Evolutionary conservation across 805 yeast species (phyloP).

Genomic region (Limtongozyma cylindracea): DNA sequence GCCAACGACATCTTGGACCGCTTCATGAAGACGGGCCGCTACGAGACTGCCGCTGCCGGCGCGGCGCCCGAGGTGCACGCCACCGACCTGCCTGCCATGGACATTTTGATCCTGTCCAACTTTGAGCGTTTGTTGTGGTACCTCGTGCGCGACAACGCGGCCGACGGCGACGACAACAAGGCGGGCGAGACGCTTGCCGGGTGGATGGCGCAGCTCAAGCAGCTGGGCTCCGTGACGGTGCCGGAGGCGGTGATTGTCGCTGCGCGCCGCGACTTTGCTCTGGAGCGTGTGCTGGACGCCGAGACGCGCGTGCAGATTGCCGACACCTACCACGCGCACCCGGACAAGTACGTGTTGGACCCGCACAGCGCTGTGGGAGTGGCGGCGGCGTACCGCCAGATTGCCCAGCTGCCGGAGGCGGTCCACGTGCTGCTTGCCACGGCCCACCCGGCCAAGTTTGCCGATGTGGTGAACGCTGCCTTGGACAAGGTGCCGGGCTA

Average conservation of each 20-base stretch:
- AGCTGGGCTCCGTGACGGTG: conserved; percentile 53
- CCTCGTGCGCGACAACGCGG: conserved; percentile 35
- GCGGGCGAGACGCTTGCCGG: conserved; percentile 50
- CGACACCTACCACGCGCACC: conserved; percentile 29
- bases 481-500: conserved; percentile 40
- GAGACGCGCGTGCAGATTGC: conserved; percentile 67
- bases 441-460: conserved; percentile 97
- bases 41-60: conserved; percentile 42
- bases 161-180: conserved; percentile 20
- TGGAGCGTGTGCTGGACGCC: conserved; percentile 57
- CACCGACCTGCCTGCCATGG: conserved; percentile 96
- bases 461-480: conserved; percentile 83
- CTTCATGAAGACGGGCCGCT: conserved; percentile 67
- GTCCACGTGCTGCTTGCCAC: conserved; percentile 66
- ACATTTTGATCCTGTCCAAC: conserved; percentile 81
- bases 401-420: conserved; percentile 10
- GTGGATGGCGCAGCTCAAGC: conserved; percentile 65
- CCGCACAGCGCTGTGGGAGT: conserved; percentile 97
- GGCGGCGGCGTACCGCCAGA: conserved; percentile 31
- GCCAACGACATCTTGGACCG: conserved; percentile 89
- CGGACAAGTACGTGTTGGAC: conserved; percentile 60
- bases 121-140: conserved; percentile 95
- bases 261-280: conserved; percentile 46
- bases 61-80: conserved; percentile 62
- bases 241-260: conserved; percentile 34